Conservation (phyloP, 257 asterid genomes). For the Ligustrum vulgare region DNA sequence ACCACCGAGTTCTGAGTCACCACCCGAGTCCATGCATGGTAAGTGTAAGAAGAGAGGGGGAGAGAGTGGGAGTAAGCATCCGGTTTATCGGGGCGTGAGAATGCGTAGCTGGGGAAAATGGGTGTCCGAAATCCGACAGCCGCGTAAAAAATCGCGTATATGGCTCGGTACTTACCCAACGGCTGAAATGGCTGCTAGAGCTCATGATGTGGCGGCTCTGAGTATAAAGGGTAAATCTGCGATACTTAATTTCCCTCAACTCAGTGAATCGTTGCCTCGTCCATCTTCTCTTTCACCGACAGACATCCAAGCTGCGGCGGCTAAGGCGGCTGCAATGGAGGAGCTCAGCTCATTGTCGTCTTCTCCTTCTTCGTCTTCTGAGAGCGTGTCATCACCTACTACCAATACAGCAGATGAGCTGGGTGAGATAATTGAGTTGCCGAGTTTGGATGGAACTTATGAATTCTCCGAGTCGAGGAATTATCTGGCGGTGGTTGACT, state of each 20-base stretch:
- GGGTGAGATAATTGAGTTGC: conserved; percentile 77
- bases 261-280: conserved; percentile 56
- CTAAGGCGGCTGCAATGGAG: conserved; percentile 73
- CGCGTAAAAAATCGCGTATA: conserved; percentile 64
- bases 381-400: conserved; percentile 2
- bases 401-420: conserved; percentile 44
- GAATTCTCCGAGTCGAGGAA: conserved; percentile 40
- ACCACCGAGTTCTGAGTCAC: conserved; percentile 32
- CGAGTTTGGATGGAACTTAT: conserved; percentile 60
- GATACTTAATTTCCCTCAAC: conserved; percentile 58
- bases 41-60: conserved; percentile 10
- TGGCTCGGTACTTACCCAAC: conserved; percentile 75
- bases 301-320: conserved; percentile 72
- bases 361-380: conserved; percentile 10
- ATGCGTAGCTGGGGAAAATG: conserved; percentile 84
- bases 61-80: conserved; percentile 44
- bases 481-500: conserved; percentile 49
- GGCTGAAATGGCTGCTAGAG: conserved; percentile 79
- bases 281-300: conserved; percentile 53
- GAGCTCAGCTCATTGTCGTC: conserved; percentile 27
- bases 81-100: conserved; percentile 68
- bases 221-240: conserved; percentile 54
- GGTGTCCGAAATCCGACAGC: conserved; percentile 80
- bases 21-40: background rate
- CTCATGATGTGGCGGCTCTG: conserved; percentile 71